Conservation (phyloP, 2,329 filamentous ascomycete species). For the Cryphonectria naterciae region DNA sequence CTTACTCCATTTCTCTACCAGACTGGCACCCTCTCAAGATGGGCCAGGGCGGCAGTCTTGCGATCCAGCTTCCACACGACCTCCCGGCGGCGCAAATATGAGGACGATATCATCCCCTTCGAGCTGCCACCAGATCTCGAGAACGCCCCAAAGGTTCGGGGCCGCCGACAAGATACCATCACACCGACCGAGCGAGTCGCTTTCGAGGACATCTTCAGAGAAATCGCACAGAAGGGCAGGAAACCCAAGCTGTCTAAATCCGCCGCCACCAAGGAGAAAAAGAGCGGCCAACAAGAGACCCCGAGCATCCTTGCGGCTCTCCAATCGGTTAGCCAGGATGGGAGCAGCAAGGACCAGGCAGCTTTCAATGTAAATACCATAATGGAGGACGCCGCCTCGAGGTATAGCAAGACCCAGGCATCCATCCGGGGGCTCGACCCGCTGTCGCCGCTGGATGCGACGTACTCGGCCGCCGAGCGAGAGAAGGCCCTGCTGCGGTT, state of each 20-base stretch:
- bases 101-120: slow-evolving; percentile 54
- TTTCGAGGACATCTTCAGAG: slow-evolving; percentile 60
- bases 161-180: slow-evolving; percentile 51
- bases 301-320: slow-evolving; percentile 20
- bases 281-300: slow-evolving; percentile 9
- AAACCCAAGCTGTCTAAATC: slow-evolving; percentile 33
- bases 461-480: slow-evolving; percentile 37
- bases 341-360: slow-evolving; percentile 1
- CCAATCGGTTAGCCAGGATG: slow-evolving; percentile 1
- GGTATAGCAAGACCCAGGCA: slow-evolving; percentile 14
- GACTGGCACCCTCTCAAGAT: slow-evolving; percentile 58
- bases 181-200: slow-evolving; percentile 56
- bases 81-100: slow-evolving; percentile 29
- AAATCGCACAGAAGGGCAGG: slow-evolving; percentile 49
- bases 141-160: slow-evolving; percentile 33
- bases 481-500: slow-evolving; percentile 44
- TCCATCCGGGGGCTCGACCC: slow-evolving; percentile 26
- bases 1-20: slow-evolving; percentile 73
- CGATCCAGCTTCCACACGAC: slow-evolving; percentile 35
- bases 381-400: slow-evolving; percentile 35
- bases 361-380: slow-evolving; percentile 34
- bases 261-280: slow-evolving; percentile 13
- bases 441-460: slow-evolving; percentile 31
- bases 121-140: slow-evolving; percentile 47
- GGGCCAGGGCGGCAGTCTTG: slow-evolving; percentile 34